These are phyloP conservation scores for Hordeum pubiflorum DNA, from an alignment of 202 grass and related monocot genomes.

Conservation along the genomic window DNA sequence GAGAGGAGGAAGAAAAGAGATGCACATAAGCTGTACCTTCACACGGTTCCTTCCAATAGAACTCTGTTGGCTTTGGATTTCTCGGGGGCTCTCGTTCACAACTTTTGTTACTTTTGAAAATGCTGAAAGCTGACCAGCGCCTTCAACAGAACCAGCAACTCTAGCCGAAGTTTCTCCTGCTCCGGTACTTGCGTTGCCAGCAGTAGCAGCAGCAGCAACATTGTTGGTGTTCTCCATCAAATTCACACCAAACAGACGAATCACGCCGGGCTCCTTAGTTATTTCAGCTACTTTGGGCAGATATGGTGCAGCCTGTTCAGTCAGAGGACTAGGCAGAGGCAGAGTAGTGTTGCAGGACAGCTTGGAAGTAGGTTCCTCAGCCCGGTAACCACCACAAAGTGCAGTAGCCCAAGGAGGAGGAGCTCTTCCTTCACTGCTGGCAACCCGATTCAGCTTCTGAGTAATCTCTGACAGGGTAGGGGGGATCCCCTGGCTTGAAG, in stretches of 20 bases:
- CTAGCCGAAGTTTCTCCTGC: conserved; percentile 22
- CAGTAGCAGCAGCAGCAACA: neutral
- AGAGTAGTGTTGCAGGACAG: conserved; percentile 33
- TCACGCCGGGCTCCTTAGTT: conserved; percentile 37
- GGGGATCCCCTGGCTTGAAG: conserved; percentile 26
- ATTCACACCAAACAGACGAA: conserved; percentile 79
- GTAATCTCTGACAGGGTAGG: conserved; percentile 50
- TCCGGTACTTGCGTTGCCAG: conserved; percentile 7
- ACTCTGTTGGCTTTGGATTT: conserved; percentile 64
- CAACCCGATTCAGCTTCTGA: conserved; percentile 44
- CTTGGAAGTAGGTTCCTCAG: conserved; percentile 32
- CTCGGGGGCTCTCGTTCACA: conserved; percentile 47
- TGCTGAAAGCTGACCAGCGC: conserved; percentile 39
- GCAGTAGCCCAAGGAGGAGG: conserved; percentile 32
- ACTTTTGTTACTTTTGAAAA: conserved; percentile 46
- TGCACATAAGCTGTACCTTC: conserved; percentile 42
- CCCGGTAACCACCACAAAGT: conserved; percentile 13
- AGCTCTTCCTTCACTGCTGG: conserved; percentile 26
- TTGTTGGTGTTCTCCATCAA: conserved; percentile 35
- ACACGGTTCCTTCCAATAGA: conserved; percentile 44
- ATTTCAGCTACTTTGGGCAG: conserved; percentile 31
- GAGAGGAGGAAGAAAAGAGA: neutral
- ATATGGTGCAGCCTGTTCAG: conserved; percentile 39
- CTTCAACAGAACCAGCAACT: conserved; percentile 35
- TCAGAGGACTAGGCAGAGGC: conserved; percentile 26